These are phyloP conservation scores for Phialophora expanda DNA, from an alignment of 2,329 filamentous ascomycete genomes.

Conservation along the genomic window DNA sequence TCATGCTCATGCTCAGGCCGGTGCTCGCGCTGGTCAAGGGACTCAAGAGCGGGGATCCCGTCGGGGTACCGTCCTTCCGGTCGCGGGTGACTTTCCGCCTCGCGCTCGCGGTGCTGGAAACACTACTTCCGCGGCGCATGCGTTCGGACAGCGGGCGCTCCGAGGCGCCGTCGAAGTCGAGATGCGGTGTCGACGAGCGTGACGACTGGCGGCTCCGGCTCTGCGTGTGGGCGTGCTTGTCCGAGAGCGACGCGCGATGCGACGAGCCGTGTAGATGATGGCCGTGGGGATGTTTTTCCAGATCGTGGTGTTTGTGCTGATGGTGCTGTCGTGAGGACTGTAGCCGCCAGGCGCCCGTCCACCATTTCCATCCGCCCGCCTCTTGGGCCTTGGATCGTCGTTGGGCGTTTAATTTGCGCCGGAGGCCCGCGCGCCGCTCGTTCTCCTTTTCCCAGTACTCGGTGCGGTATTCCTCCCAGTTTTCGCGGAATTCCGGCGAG, in stretches of 20 bases:
- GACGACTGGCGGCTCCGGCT: slow-evolving; percentile 37
- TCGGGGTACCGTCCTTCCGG: slow-evolving; percentile 13
- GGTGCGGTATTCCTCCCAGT: slow-evolving; percentile 92
- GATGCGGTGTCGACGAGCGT: slow-evolving; percentile 37
- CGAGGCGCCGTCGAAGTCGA: slow-evolving; percentile 30
- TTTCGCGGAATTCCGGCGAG: slow-evolving; percentile 89
- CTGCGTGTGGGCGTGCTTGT: slow-evolving; percentile 30
- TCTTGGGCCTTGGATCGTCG: slow-evolving; percentile 67
- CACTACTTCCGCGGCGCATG: slow-evolving; percentile 38
- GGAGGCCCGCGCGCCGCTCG: slow-evolving; percentile 76
- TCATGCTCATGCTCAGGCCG: slow-evolving; percentile 27
- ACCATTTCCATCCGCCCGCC: slow-evolving; percentile 80
- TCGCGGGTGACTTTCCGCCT: slow-evolving; percentile 27
- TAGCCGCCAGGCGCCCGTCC: slow-evolving; percentile 71
- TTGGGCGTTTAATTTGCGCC: slow-evolving; percentile 72
- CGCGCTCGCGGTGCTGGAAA: slow-evolving; percentile 36
- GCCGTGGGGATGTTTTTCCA: slow-evolving; percentile 42
- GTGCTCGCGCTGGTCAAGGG: slow-evolving; percentile 22
- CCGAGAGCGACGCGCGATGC: slow-evolving; percentile 22
- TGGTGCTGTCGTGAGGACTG: slow-evolving; percentile 34
- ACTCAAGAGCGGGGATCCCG: slow-evolving; percentile 23
- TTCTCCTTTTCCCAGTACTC: slow-evolving; percentile 99
- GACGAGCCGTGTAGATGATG: slow-evolving; percentile 28
- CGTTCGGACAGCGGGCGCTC: slow-evolving; percentile 30
- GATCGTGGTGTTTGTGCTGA: slow-evolving; percentile 35